phyloP scores from a whole-genome alignment of 306 rosid species.

The Prunus salicina region DNA sequence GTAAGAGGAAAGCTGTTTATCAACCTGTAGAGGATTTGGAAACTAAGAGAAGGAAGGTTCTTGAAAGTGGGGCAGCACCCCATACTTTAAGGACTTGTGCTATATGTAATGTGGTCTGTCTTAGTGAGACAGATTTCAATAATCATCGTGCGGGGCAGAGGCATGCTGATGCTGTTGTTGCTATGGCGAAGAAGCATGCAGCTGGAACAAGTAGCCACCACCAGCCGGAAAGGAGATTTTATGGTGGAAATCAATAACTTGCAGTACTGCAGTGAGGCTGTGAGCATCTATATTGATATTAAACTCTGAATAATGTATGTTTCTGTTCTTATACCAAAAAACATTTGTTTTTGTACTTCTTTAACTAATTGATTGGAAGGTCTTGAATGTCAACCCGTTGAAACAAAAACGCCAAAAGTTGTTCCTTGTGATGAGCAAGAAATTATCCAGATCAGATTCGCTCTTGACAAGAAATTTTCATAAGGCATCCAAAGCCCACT shows the following conservation, averaged over 20 bases:
- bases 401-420: background rate
- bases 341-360: background rate
- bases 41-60: slow-evolving; percentile 43
- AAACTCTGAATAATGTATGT: background rate
- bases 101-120: slow-evolving; percentile 49
- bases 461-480: background rate
- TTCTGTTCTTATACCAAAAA: background rate
- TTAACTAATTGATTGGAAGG: background rate
- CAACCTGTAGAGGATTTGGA: slow-evolving; percentile 33
- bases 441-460: background rate
- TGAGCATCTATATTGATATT: background rate
- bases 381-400: background rate
- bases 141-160: slow-evolving; percentile 45
- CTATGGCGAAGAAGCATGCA: slow-evolving; percentile 31
- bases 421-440: background rate
- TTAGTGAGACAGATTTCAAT: slow-evolving; percentile 39
- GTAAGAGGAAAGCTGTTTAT: slow-evolving; percentile 30
- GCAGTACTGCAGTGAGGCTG: slow-evolving; percentile 3
- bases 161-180: slow-evolving; percentile 35
- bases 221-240: slow-evolving; percentile 3
- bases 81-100: slow-evolving; percentile 33
- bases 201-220: slow-evolving; percentile 14
- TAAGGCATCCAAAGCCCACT: slow-evolving; percentile 9
- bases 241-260: background rate
- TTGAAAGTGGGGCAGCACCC: slow-evolving; percentile 47